Conservation (phyloP, 192 early-diverging fungal genomes). For the Helicostylum pulchrum region DNA sequence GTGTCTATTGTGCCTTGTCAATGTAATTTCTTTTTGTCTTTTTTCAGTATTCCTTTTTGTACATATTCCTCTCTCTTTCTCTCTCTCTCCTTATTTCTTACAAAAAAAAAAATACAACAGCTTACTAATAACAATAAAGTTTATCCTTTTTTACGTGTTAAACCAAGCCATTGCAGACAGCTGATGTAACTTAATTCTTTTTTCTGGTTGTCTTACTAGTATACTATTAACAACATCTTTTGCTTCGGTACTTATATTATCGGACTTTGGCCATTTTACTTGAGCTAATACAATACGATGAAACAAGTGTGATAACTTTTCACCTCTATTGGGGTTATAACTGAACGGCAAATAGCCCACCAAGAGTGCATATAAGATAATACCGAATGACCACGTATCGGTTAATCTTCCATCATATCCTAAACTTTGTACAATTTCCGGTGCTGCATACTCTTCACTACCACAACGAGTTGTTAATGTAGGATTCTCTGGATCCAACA, state of each 20-base stretch:
- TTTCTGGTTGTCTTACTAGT: conserved; percentile 43
- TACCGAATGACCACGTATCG: conserved; percentile 81
- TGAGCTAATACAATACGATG: conserved; percentile 61
- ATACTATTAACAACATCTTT: conserved; percentile 52
- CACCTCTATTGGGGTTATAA: conserved; percentile 50
- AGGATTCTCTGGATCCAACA: conserved; percentile 41
- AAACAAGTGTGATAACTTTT: conserved; percentile 50
- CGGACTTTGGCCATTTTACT: conserved; percentile 51
- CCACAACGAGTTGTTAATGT: conserved; percentile 62
- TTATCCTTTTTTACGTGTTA: not conserved
- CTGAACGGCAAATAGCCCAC: conserved; percentile 75
- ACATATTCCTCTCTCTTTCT: not conserved
- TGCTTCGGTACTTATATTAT: conserved; percentile 29
- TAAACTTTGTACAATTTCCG: conserved; percentile 62
- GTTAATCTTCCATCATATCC: conserved; percentile 65
- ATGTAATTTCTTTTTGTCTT: too few species aligned
- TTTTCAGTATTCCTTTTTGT: not conserved
- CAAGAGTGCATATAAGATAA: conserved; percentile 72
- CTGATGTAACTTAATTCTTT: conserved; percentile 36
- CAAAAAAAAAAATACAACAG: too few species aligned
- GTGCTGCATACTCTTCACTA: conserved; percentile 76
- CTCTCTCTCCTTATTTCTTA: too few species aligned
- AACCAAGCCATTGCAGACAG: conserved; percentile 52
- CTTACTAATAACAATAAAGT: not conserved
- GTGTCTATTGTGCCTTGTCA: not conserved